phyloP scores from a whole-genome alignment of 192 early-diverging fungal genomes.

The Coemansia sp. region DNA sequence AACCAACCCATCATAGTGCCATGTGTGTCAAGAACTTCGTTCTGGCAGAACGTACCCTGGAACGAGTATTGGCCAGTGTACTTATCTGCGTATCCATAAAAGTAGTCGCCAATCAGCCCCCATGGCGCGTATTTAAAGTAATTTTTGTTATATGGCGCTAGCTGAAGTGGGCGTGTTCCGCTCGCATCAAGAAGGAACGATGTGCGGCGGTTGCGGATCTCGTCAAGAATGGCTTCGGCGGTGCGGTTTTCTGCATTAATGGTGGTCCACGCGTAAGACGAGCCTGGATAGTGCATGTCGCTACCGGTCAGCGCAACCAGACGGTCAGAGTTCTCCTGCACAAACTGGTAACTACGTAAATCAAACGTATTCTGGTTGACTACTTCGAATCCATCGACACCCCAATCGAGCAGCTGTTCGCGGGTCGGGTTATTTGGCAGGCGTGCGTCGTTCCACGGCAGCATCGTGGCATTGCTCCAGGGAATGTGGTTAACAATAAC shows the following conservation, averaged over 20 bases:
- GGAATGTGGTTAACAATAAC: constrained; percentile 79
- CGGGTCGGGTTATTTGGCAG: constrained; percentile 64
- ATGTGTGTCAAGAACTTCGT: constrained; percentile 50
- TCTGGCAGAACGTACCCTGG: constrained; percentile 65
- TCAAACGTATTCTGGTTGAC: constrained; percentile 64
- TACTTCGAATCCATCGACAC: constrained; percentile 73
- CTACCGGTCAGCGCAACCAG: constrained; percentile 63
- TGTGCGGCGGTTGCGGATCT: constrained; percentile 59
- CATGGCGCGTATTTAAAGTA: constrained; percentile 58
- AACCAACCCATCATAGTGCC: constrained; percentile 44
- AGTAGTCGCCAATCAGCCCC: constrained; percentile 58
- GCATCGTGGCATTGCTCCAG: constrained; percentile 67
- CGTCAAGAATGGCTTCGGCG: constrained; percentile 56
- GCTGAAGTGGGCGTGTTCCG: constrained; percentile 57
- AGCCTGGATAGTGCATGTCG: constrained; percentile 65
- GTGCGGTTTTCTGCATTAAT: constrained; percentile 53
- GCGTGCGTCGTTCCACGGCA: constrained; percentile 56
- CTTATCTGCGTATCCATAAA: constrained; percentile 65
- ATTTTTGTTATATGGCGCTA: constrained; percentile 36
- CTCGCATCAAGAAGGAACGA: constrained; percentile 68
- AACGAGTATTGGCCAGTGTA: constrained; percentile 72
- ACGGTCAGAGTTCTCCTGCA: constrained; percentile 36
- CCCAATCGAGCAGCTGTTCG: constrained; percentile 59
- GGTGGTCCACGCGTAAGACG: constrained; percentile 65
- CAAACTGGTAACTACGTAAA: constrained; percentile 58